Base-by-base conservation (phyloP, 768 basidiomycete species). In the Boletus sp. region DNA sequence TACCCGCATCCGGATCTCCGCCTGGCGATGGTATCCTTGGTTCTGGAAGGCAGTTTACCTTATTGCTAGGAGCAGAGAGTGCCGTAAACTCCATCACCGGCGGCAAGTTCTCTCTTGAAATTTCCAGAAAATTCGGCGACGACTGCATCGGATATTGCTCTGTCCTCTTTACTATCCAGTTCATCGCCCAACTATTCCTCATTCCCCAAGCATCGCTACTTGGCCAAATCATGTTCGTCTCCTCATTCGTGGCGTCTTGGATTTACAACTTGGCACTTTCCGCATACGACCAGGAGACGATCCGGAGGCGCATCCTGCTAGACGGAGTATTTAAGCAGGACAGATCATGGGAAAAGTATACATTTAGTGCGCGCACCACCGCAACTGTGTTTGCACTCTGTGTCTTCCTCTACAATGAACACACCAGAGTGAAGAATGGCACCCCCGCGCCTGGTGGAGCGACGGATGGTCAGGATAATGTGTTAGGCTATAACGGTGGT, bases 11-110 rank as follows among this genome's bases (percentile, higher is more conserved):
- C 8, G 44, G 50, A 11, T 44, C 41, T 5, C 67, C 64, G 18
- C 48, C 48, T 11, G 69, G 65, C 4, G 67, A 70, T 33, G 65
- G 67, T 6, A 53, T 67, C 20, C 41, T 42, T 10, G 41, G 12
- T 24, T 9, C 41, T 2, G 18, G 18, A 20, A 24, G 17, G 10
- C 10, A 60, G 20, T 42, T 42, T 10, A 18, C 20, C n/a, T 20
- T 42, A 42, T 4, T 42, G 12, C n/a, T 11, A 20, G 41, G 20
- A 9, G 41, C 24, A 35, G 33, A 35, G 11, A 35, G 33, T 11
- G 33, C 33, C 15, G 63, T 71, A 14, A 67, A 64, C 44, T 42
- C 56, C 15, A 56, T 71, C 28, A 69, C 65, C 2, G 57, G 63
- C 35, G 62, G 64, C 12, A 20, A 58, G 20, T 60, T 42, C 41